phyloP scores from a whole-genome alignment of 202 grass and related monocot species.

The Cymbopogon flexuosus region DNA sequence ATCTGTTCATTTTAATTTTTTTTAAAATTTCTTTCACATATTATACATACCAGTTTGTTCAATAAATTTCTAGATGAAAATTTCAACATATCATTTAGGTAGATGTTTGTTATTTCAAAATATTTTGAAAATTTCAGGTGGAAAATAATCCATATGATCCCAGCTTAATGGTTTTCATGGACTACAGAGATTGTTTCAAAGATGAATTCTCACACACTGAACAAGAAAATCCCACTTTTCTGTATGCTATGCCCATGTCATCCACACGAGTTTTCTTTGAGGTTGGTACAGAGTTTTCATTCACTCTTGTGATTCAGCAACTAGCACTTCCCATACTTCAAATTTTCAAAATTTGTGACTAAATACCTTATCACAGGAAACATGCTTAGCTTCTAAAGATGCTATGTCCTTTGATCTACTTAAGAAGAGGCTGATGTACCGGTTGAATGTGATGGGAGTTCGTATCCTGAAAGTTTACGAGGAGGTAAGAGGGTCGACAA shows the following conservation, averaged over 20 bases:
- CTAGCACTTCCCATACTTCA: background rate
- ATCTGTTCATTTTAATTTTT: background rate
- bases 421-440: conserved; percentile 90
- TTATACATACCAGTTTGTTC: background rate
- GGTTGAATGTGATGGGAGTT: conserved; percentile 77
- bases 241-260: conserved; percentile 96
- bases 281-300: conserved; percentile 33
- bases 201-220: conserved; percentile 50
- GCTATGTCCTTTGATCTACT: conserved; percentile 93
- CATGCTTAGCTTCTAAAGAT: conserved; percentile 91
- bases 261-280: conserved; percentile 89
- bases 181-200: conserved; percentile 89
- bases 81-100: conserved; percentile 6
- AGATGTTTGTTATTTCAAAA: conserved; percentile 32
- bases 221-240: conserved; percentile 83
- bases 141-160: conserved; percentile 95
- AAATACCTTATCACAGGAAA: conserved; percentile 56
- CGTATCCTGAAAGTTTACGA: conserved; percentile 73
- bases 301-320: background rate
- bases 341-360: conserved; percentile 26
- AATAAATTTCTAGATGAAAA: background rate
- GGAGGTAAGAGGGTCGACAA: conserved; percentile 47
- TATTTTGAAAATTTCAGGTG: conserved; percentile 70
- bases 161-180: conserved; percentile 99
- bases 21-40: background rate